Evolutionary conservation across 2,329 filamentous ascomycete genomes (phyloP).

Genomic region (Trichoderma endophyticum): DNA sequence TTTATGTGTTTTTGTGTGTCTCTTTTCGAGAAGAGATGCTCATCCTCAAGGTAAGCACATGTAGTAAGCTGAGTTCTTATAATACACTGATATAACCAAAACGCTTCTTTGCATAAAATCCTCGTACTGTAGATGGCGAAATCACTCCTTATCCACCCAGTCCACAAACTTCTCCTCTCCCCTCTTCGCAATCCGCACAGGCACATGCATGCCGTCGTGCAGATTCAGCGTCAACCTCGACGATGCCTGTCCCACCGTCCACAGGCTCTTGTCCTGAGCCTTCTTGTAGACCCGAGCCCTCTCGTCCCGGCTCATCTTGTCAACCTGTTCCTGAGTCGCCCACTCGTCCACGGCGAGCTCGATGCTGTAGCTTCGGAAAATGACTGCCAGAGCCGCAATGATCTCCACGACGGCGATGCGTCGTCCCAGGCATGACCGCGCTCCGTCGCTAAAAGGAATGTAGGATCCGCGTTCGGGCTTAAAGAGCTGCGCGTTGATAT

Average conservation of each 20-base stretch:
- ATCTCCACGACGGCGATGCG: slow-evolving; percentile 60
- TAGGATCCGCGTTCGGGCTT: slow-evolving; percentile 55
- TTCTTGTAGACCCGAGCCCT: slow-evolving; percentile 56
- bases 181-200: slow-evolving; percentile 64
- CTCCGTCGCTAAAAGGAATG: slow-evolving; percentile 57
- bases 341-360: slow-evolving; percentile 67
- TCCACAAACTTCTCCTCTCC: slow-evolving; percentile 66
- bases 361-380: slow-evolving; percentile 60
- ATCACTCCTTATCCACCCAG: slow-evolving; percentile 27
- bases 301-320: slow-evolving; percentile 44
- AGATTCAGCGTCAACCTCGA: slow-evolving; percentile 72
- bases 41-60: neutral
- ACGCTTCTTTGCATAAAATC: neutral
- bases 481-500: slow-evolving; percentile 62
- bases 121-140: neutral
- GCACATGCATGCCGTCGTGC: slow-evolving; percentile 54
- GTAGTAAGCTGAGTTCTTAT: neutral
- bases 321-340: slow-evolving; percentile 53
- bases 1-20: neutral
- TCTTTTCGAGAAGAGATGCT: neutral
- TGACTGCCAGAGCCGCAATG: slow-evolving; percentile 50
- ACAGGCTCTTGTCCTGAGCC: slow-evolving; percentile 54
- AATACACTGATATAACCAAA: neutral
- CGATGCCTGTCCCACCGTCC: slow-evolving; percentile 52
- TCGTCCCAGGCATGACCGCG: slow-evolving; percentile 55